These are phyloP conservation scores for Eragrostis curvula DNA, from an alignment of 176 grass and related monocot genomes.

Conservation along the genomic window DNA sequence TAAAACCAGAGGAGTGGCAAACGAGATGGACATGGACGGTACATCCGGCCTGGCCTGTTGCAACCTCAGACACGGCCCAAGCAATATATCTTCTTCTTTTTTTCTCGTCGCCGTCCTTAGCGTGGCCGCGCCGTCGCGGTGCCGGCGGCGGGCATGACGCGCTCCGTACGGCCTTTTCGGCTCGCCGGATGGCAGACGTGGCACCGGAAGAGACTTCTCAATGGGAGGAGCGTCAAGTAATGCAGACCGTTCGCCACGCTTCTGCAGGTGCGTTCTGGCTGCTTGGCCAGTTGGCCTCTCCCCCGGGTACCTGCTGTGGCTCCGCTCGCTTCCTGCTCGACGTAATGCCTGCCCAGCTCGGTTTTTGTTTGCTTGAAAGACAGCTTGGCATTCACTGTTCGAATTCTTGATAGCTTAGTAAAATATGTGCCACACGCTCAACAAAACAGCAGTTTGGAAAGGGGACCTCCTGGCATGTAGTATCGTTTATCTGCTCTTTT, in stretches of 20 bases:
- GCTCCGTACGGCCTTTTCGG: not conserved
- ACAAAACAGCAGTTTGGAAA: not conserved
- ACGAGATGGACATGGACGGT: too few relatives aligned
- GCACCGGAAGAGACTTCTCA: not conserved
- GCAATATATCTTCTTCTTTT: too few relatives aligned
- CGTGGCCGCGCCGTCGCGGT: not conserved
- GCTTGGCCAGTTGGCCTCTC: too few relatives aligned
- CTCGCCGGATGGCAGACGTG: not conserved
- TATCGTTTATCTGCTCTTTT: not conserved
- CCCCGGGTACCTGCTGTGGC: too few relatives aligned
- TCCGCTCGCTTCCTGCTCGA: constrained; percentile 6
- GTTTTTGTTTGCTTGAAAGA: not conserved
- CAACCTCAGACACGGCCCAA: too few relatives aligned
- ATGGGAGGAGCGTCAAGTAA: not conserved
- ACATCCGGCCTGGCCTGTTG: too few relatives aligned
- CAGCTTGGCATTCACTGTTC: not conserved
- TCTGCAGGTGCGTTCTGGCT: not conserved
- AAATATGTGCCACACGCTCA: not conserved
- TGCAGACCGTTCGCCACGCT: not conserved
- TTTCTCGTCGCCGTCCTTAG: too few relatives aligned
- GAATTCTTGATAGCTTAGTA: not conserved
- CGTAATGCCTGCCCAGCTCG: not conserved
- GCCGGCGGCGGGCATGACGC: not conserved
- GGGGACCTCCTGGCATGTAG: not conserved
- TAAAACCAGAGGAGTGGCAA: too few relatives aligned